These are phyloP conservation scores for Neonectria punicea DNA, from an alignment of 2,329 filamentous ascomycete species.

Conservation along the genomic window DNA sequence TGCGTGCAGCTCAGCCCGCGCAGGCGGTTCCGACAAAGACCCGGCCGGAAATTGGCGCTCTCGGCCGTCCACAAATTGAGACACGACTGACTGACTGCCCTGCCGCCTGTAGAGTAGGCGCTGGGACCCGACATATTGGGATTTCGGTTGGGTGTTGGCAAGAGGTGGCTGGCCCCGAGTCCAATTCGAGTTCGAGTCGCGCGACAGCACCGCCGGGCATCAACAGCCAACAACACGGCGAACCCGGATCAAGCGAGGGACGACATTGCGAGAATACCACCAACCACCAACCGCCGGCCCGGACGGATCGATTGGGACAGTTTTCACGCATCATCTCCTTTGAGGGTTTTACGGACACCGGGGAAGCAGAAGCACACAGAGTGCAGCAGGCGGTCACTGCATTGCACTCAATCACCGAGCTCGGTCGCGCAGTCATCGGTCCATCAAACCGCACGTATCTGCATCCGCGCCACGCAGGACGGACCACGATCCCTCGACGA, in stretches of 20 bases:
- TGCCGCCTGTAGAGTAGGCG: neutral
- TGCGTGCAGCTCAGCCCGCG: neutral
- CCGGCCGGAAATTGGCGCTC: conserved; percentile 14
- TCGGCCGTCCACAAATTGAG: conserved; percentile 10
- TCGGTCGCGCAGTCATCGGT: conserved; percentile 3
- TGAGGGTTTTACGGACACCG: neutral
- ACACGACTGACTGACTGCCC: neutral
- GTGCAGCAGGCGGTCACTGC: conserved; percentile 9
- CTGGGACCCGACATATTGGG: neutral
- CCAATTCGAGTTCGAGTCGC: conserved; percentile 8
- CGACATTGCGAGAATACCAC: conserved; percentile 3
- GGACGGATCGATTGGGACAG: conserved; percentile 1
- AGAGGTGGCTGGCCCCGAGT: conserved; percentile 2
- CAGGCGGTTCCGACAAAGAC: conserved; percentile 12
- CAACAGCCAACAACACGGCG: conserved; percentile 5
- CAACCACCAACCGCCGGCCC: neutral
- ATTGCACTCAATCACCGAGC: conserved; percentile 8
- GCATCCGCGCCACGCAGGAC: conserved; percentile 1
- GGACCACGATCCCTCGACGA: conserved; percentile 9
- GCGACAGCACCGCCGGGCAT: conserved; percentile 4
- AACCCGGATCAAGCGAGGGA: neutral
- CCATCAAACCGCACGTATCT: conserved; percentile 13
- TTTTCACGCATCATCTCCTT: conserved; percentile 1
- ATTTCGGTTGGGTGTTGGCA: neutral
- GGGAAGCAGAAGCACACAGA: conserved; percentile 6